phyloP scores from a whole-genome alignment of 331 rosid genomes.

The Quercus lobata region DNA sequence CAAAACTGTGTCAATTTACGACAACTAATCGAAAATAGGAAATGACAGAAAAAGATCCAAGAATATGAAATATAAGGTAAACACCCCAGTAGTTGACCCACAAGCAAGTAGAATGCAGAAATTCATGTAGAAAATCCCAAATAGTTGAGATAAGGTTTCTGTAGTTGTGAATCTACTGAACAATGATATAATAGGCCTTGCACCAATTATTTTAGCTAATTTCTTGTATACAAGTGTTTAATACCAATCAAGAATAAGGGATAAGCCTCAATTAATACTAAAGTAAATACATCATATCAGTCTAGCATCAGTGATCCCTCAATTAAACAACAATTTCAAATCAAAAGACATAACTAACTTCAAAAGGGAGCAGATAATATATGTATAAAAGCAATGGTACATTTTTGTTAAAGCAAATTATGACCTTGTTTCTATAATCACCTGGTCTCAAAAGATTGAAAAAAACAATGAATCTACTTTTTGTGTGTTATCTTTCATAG shows the following conservation, averaged over 20 bases:
- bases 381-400: constrained; percentile 27
- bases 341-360: neutral
- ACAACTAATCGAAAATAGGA: neutral
- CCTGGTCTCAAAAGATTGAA: neutral
- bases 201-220: no score
- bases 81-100: neutral
- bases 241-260: no score
- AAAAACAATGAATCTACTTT: constrained; percentile 24
- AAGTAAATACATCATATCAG: no score
- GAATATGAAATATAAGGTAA: neutral
- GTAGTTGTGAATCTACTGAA: neutral
- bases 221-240: no score
- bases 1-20: neutral
- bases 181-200: no score
- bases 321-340: neutral
- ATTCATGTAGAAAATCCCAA: neutral
- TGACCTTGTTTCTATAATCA: constrained; percentile 22
- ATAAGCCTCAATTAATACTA: no score
- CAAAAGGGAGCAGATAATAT: constrained; percentile 24
- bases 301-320: neutral
- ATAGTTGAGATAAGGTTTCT: neutral
- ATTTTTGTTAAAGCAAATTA: constrained; percentile 11
- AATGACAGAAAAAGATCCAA: neutral
- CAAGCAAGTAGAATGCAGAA: neutral
- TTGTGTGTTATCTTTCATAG: constrained; percentile 17